Evolutionary conservation across 352 stramenopile species (phyloP).

Genomic region (Phytophthora cajani): DNA sequence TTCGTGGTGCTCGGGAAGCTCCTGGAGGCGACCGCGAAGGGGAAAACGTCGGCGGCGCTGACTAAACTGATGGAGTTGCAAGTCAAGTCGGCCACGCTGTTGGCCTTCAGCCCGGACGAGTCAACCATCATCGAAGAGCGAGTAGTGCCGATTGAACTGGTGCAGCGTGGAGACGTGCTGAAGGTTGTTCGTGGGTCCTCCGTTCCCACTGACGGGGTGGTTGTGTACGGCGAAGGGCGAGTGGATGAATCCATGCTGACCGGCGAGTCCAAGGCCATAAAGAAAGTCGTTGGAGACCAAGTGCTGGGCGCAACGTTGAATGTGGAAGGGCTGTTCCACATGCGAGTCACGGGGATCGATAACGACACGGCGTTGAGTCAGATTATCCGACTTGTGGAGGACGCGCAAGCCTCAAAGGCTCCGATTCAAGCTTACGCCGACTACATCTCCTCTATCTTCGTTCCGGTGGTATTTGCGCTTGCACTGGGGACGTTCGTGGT

Average conservation of each 20-base stretch:
- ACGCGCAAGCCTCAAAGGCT: constrained; percentile 96
- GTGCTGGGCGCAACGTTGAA: constrained; percentile 93
- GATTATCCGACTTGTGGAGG: constrained; percentile 98
- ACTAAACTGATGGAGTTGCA: constrained; percentile 95
- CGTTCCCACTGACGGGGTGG: constrained; percentile 91
- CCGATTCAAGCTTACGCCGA: constrained; percentile 98
- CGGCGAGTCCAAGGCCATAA: constrained; percentile 92
- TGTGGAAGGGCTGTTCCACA: constrained; percentile 88
- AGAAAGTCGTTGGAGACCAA: constrained; percentile 85
- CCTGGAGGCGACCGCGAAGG: constrained; percentile 92
- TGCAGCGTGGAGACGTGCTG: constrained; percentile 92
- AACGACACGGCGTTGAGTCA: constrained; percentile 94
- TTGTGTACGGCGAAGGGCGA: constrained; percentile 89
- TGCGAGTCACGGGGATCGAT: constrained; percentile 92
- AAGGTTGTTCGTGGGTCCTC: constrained; percentile 91
- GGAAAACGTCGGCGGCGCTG: constrained; percentile 93
- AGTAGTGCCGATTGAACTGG: constrained; percentile 77
- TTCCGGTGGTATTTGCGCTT: constrained; percentile 92
- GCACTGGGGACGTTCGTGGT: constrained; percentile 93
- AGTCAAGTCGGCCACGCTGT: constrained; percentile 91
- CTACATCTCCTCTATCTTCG: constrained; percentile 94
- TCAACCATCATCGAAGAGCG: constrained; percentile 64
- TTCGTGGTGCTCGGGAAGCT: constrained; percentile 99
- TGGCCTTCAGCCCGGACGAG: constrained; percentile 69
- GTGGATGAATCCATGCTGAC: constrained; percentile 96